Evolutionary conservation across 768 basidiomycete species (phyloP).

Genomic region (Xerocomus spinulosus): DNA sequence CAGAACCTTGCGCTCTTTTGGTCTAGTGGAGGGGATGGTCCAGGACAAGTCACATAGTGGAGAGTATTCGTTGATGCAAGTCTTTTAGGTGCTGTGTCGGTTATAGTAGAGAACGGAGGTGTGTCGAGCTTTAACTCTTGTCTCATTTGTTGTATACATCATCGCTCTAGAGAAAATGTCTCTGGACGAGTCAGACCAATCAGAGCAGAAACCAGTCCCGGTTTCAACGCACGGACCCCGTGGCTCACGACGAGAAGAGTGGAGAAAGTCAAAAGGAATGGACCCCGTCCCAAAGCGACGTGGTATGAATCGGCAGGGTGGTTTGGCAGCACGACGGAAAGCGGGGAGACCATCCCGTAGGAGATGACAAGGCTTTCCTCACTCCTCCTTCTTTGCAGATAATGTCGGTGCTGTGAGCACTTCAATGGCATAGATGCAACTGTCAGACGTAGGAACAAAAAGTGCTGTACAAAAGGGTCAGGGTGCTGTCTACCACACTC

Average conservation of each 20-base stretch:
- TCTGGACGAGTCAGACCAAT: constrained; percentile 37
- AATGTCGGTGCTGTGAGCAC: no score
- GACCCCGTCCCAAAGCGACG: constrained; percentile 43
- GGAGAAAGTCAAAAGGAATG: constrained; percentile 79
- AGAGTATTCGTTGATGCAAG: constrained; percentile 13
- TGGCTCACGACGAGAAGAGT: constrained; percentile 70
- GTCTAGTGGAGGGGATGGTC: constrained; percentile 1
- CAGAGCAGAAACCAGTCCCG: constrained; percentile 29
- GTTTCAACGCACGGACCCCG: constrained; percentile 84
- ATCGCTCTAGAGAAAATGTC: constrained; percentile 46
- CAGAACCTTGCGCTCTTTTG: constrained; percentile 34
- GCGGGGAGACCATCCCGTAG: constrained; percentile 68
- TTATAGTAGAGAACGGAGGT: constrained; percentile 18
- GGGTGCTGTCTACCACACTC: not conserved
- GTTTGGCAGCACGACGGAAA: constrained; percentile 54
- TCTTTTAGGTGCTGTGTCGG: constrained; percentile 16
- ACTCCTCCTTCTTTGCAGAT: no score
- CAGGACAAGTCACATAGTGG: not conserved
- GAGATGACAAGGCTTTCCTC: constrained; percentile 39
- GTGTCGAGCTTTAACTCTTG: constrained; percentile 3
- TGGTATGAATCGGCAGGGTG: constrained; percentile 67
- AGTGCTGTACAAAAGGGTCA: constrained; percentile 7
- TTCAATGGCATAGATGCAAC: no score
- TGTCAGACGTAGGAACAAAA: constrained; percentile 8
- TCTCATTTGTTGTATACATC: not conserved